A percentile compares a stretch with the other conserved stretches of the same genome.
Evolutionary conservation across 306 rosid genomes (phyloP).

Genomic region (Mimosa bimucronata): DNA sequence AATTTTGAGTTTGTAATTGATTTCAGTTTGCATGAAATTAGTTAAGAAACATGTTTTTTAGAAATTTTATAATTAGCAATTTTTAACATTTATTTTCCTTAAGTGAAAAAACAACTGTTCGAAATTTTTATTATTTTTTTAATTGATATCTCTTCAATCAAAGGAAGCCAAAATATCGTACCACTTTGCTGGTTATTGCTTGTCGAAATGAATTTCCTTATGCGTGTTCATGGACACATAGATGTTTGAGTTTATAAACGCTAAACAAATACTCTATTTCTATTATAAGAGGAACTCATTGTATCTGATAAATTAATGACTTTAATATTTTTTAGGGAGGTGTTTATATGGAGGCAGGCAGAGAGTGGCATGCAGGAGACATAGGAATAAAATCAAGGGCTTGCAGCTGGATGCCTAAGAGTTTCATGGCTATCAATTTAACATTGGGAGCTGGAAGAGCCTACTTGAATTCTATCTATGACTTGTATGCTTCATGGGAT

Average conservation of each 20-base stretch:
- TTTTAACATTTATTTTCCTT: no score
- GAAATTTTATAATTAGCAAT: neutral
- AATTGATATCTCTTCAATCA: neutral
- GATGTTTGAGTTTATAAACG: neutral
- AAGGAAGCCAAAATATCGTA: neutral
- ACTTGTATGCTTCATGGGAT: conserved; percentile 74
- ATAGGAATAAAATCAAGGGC: conserved; percentile 58
- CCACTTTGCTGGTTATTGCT: neutral
- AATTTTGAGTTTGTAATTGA: neutral
- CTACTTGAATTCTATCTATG: conserved; percentile 71
- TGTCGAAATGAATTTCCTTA: no score
- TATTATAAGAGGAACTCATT: neutral
- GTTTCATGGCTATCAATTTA: conserved; percentile 74
- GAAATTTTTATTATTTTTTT: no score
- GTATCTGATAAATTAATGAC: neutral
- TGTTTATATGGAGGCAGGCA: conserved; percentile 61
- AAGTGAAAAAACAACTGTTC: no score
- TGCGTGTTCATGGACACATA: neutral
- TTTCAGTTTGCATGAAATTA: no score
- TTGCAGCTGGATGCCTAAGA: conserved; percentile 69
- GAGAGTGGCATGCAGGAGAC: conserved; percentile 65
- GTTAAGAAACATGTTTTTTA: no score
- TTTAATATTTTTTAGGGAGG: conserved; percentile 42
- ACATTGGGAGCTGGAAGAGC: conserved; percentile 71
- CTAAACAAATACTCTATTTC: neutral